Conservation (phyloP, 2,329 filamentous ascomycete genomes). For the Penicillium hesseltinei region DNA sequence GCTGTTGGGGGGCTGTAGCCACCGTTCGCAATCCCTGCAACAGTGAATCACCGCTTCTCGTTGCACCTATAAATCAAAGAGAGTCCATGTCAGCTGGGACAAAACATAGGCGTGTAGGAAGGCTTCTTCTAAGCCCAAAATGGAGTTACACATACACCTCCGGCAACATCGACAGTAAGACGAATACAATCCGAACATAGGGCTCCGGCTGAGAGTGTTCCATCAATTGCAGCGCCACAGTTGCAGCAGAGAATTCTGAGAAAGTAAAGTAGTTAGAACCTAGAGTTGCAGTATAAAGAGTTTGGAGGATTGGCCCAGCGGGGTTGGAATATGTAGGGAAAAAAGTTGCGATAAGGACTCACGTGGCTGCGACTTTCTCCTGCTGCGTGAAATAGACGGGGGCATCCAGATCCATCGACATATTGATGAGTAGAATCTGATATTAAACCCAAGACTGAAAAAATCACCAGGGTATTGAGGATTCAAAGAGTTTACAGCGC, state of each 20-base stretch:
- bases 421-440: constrained; percentile 20
- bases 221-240: constrained; percentile 93
- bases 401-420: constrained; percentile 57
- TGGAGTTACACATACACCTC: constrained; percentile 53
- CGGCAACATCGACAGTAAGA: constrained; percentile 86
- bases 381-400: constrained; percentile 51
- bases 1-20: constrained; percentile 79
- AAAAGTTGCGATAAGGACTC: constrained; percentile 27
- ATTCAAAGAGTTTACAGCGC: constrained; percentile 1
- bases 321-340: background rate
- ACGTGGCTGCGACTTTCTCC: constrained; percentile 54
- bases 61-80: constrained; percentile 52
- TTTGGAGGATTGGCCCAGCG: background rate
- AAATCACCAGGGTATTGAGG: constrained; percentile 6
- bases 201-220: constrained; percentile 78
- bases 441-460: background rate
- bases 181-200: constrained; percentile 97
- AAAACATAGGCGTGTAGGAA: background rate
- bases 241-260: constrained; percentile 92
- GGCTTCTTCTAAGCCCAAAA: background rate
- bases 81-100: background rate
- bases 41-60: constrained; percentile 86
- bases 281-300: background rate
- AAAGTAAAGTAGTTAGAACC: background rate
- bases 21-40: constrained; percentile 92